phyloP scores from a whole-genome alignment of 2,329 filamentous ascomycete genomes.

The Clonostachys sp. region DNA sequence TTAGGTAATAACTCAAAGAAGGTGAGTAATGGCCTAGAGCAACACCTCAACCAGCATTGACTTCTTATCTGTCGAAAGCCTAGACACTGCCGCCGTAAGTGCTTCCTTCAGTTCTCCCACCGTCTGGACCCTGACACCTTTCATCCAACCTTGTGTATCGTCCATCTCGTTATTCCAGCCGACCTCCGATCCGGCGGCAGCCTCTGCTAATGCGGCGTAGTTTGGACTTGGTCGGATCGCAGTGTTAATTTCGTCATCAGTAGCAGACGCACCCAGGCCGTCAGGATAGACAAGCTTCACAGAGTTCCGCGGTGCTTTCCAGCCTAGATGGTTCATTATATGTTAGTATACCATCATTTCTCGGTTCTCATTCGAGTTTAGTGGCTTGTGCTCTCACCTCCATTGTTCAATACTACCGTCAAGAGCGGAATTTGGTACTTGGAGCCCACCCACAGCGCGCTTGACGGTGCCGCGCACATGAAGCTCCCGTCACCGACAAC shows the following conservation, averaged over 20 bases:
- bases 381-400: slow-evolving; percentile 27
- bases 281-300: slow-evolving; percentile 36
- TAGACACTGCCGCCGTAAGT: no score
- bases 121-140: no score
- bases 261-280: slow-evolving; percentile 30
- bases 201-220: slow-evolving; percentile 22
- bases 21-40: no score
- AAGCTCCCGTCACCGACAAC: slow-evolving; percentile 55
- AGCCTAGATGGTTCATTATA: slow-evolving; percentile 14
- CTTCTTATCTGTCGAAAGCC: no score
- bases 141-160: no score
- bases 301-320: slow-evolving; percentile 26
- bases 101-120: no score
- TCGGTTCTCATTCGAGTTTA: background rate
- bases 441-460: slow-evolving; percentile 51
- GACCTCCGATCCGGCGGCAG: slow-evolving; percentile 14
- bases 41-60: no score
- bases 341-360: slow-evolving; percentile 6
- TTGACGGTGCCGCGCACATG: slow-evolving; percentile 48
- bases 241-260: slow-evolving; percentile 41
- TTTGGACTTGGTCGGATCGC: slow-evolving; percentile 37
- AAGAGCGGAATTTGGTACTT: slow-evolving; percentile 50
- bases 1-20: no score
- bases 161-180: no score
- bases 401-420: slow-evolving; percentile 53